phyloP scores from a whole-genome alignment of 345 rosid genomes.

The Eucalyptus urophylla region DNA sequence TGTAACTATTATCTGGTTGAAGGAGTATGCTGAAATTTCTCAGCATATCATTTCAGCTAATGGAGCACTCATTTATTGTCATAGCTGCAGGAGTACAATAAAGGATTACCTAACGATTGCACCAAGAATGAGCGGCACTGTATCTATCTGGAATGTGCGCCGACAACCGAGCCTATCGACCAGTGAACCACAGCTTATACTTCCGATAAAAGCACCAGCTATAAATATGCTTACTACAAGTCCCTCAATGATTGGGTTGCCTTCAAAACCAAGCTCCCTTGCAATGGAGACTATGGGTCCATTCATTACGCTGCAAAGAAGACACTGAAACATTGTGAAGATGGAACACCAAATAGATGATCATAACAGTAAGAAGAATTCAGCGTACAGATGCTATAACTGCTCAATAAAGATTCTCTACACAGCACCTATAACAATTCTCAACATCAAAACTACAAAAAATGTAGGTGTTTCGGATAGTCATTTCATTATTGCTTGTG shows the following conservation, averaged over 20 bases:
- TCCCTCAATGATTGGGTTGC: constrained; percentile 57
- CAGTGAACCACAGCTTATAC: constrained; percentile 44
- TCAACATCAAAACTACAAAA: neutral
- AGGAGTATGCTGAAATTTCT: neutral
- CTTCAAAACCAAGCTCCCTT: constrained; percentile 64
- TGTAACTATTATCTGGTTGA: neutral
- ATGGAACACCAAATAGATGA: neutral
- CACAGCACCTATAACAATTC: neutral
- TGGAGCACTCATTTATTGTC: neutral
- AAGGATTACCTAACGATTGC: constrained; percentile 45
- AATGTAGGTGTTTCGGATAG: neutral
- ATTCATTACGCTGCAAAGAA: constrained; percentile 58
- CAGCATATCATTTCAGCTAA: neutral
- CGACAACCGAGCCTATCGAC: constrained; percentile 61
- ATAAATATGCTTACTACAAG: constrained; percentile 79
- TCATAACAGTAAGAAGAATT: neutral
- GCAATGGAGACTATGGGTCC: constrained; percentile 74
- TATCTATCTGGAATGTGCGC: constrained; percentile 52
- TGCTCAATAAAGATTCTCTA: neutral
- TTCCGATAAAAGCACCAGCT: constrained; percentile 73
- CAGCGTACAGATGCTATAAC: neutral
- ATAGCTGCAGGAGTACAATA: neutral
- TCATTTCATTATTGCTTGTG: neutral
- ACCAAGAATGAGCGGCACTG: constrained; percentile 51
- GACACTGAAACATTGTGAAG: neutral